Conservation (phyloP, 2,329 filamentous ascomycete species). For the Gremmenia infestans region DNA sequence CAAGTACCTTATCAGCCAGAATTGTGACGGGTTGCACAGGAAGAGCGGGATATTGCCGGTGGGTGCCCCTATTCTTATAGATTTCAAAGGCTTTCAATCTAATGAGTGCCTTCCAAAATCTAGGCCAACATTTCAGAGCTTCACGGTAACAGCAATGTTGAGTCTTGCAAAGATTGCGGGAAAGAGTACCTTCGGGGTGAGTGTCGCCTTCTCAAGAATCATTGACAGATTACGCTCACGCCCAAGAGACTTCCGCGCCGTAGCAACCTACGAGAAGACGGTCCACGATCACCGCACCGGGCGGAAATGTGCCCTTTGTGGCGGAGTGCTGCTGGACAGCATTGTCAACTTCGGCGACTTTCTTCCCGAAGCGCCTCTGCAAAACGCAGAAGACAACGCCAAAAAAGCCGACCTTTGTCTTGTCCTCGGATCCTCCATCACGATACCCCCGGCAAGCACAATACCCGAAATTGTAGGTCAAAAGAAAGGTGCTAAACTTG, state of each 20-base stretch:
- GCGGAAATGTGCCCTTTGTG: slow-evolving; percentile 38
- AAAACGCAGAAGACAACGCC: slow-evolving; percentile 34
- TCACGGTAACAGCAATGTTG: slow-evolving; percentile 44
- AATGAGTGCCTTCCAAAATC: not conserved
- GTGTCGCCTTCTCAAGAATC: slow-evolving; percentile 10
- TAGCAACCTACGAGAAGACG: slow-evolving; percentile 38
- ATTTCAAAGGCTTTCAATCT: not conserved
- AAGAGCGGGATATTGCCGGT: slow-evolving; percentile 43
- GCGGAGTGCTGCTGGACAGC: slow-evolving; percentile 37
- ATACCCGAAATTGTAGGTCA: slow-evolving; percentile 36
- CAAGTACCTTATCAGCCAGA: slow-evolving; percentile 42
- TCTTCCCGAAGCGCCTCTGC: slow-evolving; percentile 31
- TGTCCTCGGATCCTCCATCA: slow-evolving; percentile 42
- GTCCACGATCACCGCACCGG: slow-evolving; percentile 43
- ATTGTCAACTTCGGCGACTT: slow-evolving; percentile 43
- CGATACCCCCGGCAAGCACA: slow-evolving; percentile 38
- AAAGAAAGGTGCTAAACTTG: slow-evolving; percentile 31
- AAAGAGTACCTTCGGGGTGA: slow-evolving; percentile 40
- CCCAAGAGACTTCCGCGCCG: slow-evolving; percentile 39
- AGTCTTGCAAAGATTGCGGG: slow-evolving; percentile 40
- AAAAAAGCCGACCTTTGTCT: slow-evolving; percentile 41
- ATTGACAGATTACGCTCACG: slow-evolving; percentile 8
- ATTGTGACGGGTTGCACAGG: slow-evolving; percentile 42
- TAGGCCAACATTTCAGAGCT: slow-evolving; percentile 42
- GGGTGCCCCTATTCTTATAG: slow-evolving; percentile 7